Conservation (phyloP, 306 rosid genomes). For the Trifolium repens region DNA sequence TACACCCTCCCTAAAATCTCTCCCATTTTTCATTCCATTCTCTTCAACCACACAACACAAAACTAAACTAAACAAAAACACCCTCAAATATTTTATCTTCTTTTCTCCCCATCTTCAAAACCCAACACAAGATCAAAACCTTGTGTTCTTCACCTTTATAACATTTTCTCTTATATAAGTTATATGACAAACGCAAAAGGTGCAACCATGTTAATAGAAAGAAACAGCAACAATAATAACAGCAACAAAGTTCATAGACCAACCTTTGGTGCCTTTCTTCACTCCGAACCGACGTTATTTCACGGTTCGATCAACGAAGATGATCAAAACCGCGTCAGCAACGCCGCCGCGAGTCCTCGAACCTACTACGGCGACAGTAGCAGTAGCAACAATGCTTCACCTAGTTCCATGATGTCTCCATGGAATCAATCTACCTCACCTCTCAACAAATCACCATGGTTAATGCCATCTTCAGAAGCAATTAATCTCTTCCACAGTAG, state of each 20-base stretch:
- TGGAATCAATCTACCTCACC: constrained; percentile 65
- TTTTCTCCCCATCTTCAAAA: background rate
- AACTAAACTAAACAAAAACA: background rate
- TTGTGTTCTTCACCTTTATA: background rate
- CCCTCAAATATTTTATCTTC: background rate
- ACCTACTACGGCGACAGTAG: constrained; percentile 21
- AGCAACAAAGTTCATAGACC: constrained; percentile 37
- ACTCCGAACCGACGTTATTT: constrained; percentile 54
- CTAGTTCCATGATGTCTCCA: constrained; percentile 64
- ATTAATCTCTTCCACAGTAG: constrained; percentile 3
- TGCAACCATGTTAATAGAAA: constrained; percentile 52
- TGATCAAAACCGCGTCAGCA: constrained; percentile 27
- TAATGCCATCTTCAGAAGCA: constrained; percentile 39
- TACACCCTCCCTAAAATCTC: background rate
- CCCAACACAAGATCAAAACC: background rate
- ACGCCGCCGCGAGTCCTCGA: constrained; percentile 33
- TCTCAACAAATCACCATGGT: constrained; percentile 75
- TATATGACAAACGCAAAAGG: constrained; percentile 57
- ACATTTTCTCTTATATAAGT: background rate
- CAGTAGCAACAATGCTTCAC: constrained; percentile 54
- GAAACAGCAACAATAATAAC: background rate
- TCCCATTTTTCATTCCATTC: constrained; percentile 27
- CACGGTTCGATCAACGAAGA: background rate
- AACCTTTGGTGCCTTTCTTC: constrained; percentile 55
- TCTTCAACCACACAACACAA: background rate